phyloP scores from a whole-genome alignment of 129 eudicot genomes.

The Chrysanthemum lavandulifolium region DNA sequence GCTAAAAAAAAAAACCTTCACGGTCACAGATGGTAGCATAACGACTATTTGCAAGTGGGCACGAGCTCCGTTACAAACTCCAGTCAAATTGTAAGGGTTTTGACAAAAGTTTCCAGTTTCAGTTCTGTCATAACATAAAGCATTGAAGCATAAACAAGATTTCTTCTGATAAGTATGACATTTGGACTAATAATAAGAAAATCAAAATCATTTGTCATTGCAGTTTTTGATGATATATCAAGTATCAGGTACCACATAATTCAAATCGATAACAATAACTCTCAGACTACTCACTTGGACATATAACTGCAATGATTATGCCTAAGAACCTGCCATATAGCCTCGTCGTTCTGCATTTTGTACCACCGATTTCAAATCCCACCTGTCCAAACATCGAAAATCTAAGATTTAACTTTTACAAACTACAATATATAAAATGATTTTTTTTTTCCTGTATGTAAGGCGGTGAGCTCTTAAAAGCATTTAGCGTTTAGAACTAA shows the following conservation, averaged over 20 bases:
- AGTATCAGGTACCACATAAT: too few relatives aligned
- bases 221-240: too few relatives aligned
- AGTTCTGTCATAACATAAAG: conserved; percentile 39
- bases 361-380: conserved; percentile 15
- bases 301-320: conserved; percentile 98
- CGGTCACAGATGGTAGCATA: conserved; percentile 92
- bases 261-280: not conserved
- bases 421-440: not conserved
- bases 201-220: too few relatives aligned
- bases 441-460: not conserved
- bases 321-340: conserved; percentile 93
- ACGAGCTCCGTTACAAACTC: conserved; percentile 94
- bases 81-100: conserved; percentile 82
- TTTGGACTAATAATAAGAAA: too few relatives aligned
- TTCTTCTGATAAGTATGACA: too few relatives aligned
- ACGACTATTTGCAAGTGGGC: conserved; percentile 96
- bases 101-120: conserved; percentile 79
- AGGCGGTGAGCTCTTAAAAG: not conserved
- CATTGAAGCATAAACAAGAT: not conserved
- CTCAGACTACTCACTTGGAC: conserved; percentile 61
- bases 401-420: not conserved
- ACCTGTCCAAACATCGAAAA: conserved; percentile 16
- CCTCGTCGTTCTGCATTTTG: conserved; percentile 93
- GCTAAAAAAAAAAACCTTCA: conserved; percentile 52
- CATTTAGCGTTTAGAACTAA: too few relatives aligned